phyloP scores from a whole-genome alignment of 2,329 filamentous ascomycete species.

The Pyricularia pennisetigena region DNA sequence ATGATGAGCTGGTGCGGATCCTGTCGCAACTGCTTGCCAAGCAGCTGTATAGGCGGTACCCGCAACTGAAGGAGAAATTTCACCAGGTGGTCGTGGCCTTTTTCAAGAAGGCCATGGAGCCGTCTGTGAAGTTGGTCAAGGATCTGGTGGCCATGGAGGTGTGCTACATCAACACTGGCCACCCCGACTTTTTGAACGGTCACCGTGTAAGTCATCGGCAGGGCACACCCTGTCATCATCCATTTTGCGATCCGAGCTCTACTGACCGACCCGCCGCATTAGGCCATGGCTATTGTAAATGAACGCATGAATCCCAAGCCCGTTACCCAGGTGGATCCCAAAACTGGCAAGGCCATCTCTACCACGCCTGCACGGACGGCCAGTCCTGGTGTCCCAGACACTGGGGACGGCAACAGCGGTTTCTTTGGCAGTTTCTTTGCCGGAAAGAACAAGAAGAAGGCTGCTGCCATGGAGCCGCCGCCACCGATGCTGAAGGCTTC shows the following conservation, averaged over 20 bases:
- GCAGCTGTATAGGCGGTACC: constrained; percentile 84
- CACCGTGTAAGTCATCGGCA: constrained; percentile 54
- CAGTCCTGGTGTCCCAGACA: constrained; percentile 58
- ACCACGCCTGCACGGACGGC: constrained; percentile 60
- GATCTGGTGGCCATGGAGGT: constrained; percentile 94
- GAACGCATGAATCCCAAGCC: constrained; percentile 75
- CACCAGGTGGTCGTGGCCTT: constrained; percentile 85
- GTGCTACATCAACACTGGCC: constrained; percentile 96
- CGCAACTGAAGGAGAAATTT: constrained; percentile 93
- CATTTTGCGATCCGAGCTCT: neutral
- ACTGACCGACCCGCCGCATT: neutral
- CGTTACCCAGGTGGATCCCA: constrained; percentile 92
- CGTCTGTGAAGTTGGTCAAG: constrained; percentile 90
- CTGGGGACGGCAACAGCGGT: constrained; percentile 49
- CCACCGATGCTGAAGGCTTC: constrained; percentile 90
- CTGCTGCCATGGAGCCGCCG: constrained; percentile 97
- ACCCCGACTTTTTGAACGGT: constrained; percentile 95
- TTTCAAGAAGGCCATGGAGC: constrained; percentile 98
- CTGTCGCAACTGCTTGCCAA: constrained; percentile 83
- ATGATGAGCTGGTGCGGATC: constrained; percentile 94
- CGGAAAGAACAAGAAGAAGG: constrained; percentile 99
- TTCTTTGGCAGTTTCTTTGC: constrained; percentile 99
- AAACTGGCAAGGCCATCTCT: constrained; percentile 87
- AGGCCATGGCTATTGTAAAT: constrained; percentile 96
- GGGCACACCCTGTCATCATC: neutral